Percentiles rank a stretch among this genome's conserved stretches.
phyloP scores from a whole-genome alignment of 2,329 filamentous ascomycete genomes.

The Diaporthe ilicicola region DNA sequence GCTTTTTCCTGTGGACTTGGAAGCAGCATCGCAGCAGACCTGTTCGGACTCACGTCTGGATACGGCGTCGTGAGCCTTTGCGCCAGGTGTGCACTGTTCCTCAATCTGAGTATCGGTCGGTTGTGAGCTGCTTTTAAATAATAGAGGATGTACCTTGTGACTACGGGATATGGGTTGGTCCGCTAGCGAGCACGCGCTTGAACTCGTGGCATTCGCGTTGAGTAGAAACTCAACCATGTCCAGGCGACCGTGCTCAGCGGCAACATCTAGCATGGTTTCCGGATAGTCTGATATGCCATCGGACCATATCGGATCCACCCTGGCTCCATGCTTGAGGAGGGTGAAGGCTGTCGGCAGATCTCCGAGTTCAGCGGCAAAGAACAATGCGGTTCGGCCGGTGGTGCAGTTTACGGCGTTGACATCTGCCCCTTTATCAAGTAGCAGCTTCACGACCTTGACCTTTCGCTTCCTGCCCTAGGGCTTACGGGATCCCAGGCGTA shows the following conservation, averaged over 20 bases:
- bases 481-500: not conserved
- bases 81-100: accelerated
- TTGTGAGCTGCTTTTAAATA: no score
- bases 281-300: not conserved
- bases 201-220: slow-evolving; percentile 13
- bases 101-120: no score
- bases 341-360: not conserved
- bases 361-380: not conserved
- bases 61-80: no score
- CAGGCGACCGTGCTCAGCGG: not conserved
- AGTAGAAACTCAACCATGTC: slow-evolving; percentile 23
- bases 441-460: not conserved
- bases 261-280: not conserved
- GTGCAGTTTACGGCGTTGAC: not conserved
- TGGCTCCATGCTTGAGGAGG: slow-evolving; percentile 3
- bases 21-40: not conserved
- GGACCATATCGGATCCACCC: not conserved
- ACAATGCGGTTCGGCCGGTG: not conserved
- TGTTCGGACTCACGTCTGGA: no score
- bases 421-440: not conserved
- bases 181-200: not conserved
- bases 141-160: no score
- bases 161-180: no score
- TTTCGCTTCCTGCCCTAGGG: not conserved
- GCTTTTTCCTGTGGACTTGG: not conserved